phyloP scores from a whole-genome alignment of 2,329 filamentous ascomycete genomes.

The Colletotrichum sp. region DNA sequence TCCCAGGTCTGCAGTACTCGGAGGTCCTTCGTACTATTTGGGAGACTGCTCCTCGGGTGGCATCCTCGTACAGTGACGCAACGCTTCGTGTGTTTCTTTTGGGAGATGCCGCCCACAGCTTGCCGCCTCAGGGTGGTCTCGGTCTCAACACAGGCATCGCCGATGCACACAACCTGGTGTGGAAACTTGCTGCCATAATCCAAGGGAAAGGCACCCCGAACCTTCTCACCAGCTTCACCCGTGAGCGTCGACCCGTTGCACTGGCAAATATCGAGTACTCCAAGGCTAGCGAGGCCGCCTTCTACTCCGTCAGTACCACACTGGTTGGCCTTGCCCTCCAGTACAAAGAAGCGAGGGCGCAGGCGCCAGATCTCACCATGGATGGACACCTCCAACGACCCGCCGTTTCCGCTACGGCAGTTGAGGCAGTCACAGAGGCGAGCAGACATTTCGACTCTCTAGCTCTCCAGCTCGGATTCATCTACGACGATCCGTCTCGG shows the following conservation, averaged over 20 bases:
- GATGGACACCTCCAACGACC: not conserved
- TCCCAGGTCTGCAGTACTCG: conserved; percentile 1
- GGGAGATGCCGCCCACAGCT: conserved; percentile 62
- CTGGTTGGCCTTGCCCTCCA: conserved; percentile 3
- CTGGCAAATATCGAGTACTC: conserved; percentile 14
- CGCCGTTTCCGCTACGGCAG: not conserved
- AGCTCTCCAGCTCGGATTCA: conserved; percentile 10
- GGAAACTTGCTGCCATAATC: conserved; percentile 40
- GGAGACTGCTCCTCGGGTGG: conserved; percentile 7
- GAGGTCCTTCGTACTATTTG: conserved; percentile 7
- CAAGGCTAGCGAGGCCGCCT: conserved; percentile 9
- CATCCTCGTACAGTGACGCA: conserved; percentile 15
- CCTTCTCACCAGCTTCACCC: conserved; percentile 1
- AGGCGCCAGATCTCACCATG: not conserved
- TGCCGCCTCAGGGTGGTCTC: conserved; percentile 60
- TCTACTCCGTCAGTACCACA: conserved; percentile 5
- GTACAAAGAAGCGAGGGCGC: not conserved
- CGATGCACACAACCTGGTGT: conserved; percentile 59
- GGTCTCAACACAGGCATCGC: conserved; percentile 64
- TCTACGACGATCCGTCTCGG: not conserved
- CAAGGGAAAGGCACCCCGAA: not conserved
- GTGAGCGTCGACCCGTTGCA: conserved; percentile 4
- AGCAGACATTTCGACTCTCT: conserved; percentile 12
- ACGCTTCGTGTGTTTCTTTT: conserved; percentile 42
- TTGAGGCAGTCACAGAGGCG: not conserved